phyloP scores from a whole-genome alignment of 1,139 yeast genomes.

The Scheffersomyces stambukii region DNA sequence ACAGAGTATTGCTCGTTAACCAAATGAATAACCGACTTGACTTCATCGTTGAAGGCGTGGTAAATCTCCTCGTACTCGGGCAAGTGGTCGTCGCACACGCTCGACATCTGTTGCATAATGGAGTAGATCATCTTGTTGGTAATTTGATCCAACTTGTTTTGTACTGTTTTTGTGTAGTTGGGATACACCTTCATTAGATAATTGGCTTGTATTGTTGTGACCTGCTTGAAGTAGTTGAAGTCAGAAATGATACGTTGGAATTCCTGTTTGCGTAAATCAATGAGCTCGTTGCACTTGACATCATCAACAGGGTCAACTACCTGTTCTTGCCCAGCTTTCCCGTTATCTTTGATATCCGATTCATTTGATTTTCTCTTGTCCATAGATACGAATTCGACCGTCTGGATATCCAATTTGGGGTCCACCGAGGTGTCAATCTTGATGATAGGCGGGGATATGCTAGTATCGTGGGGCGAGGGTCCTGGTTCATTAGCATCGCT shows the following conservation, averaged over 20 bases:
- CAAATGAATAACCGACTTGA: slow-evolving; percentile 33
- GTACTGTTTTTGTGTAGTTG: slow-evolving; percentile 16
- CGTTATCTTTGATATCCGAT: background rate
- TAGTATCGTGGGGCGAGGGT: too few relatives aligned
- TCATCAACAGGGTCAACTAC: background rate
- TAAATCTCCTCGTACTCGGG: slow-evolving; percentile 35
- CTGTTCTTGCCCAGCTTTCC: background rate
- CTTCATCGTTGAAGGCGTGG: slow-evolving; percentile 30
- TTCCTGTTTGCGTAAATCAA: slow-evolving; percentile 9
- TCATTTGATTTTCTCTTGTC: slow-evolving; percentile 2
- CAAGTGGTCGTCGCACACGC: slow-evolving; percentile 31
- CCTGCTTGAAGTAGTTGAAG: slow-evolving; percentile 13
- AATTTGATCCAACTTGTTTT: slow-evolving; percentile 18
- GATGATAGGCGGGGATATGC: slow-evolving; percentile 4
- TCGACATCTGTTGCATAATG: slow-evolving; percentile 21
- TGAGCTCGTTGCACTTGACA: slow-evolving; percentile 3
- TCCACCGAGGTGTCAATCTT: slow-evolving; percentile 4
- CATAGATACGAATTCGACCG: slow-evolving; percentile 7
- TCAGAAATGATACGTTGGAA: slow-evolving; percentile 7
- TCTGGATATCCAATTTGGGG: slow-evolving; percentile 3
- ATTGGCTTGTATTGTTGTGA: slow-evolving; percentile 19
- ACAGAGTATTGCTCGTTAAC: slow-evolving; percentile 43
- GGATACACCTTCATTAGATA: slow-evolving; percentile 30
- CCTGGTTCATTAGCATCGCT: background rate
- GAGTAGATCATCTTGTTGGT: slow-evolving; percentile 19